Evolutionary conservation across 306 rosid species (phyloP).

Genomic region (Vachellia collinsii): DNA sequence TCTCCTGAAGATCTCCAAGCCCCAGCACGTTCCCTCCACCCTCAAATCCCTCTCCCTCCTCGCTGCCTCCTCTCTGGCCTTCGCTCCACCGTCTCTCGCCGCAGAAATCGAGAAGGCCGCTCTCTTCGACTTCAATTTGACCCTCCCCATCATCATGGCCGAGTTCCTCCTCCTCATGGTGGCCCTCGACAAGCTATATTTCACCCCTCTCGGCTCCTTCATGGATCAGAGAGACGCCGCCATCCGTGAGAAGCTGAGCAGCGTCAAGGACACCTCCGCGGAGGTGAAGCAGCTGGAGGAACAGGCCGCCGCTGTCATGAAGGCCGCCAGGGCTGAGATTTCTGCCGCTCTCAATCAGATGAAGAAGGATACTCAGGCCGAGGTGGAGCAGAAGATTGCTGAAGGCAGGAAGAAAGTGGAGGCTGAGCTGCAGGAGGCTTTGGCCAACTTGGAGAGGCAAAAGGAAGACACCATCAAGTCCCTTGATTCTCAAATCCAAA

Average conservation of each 20-base stretch:
- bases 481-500: conserved; percentile 77
- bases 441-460: conserved; percentile 69
- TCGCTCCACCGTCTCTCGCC: conserved; percentile 72
- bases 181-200: conserved; percentile 81
- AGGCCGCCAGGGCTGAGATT: conserved; percentile 87
- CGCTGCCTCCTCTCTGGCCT: conserved; percentile 54
- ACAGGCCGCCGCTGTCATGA: conserved; percentile 71
- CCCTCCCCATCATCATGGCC: conserved; percentile 74
- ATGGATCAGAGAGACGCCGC: conserved; percentile 84
- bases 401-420: conserved; percentile 88
- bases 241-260: conserved; percentile 75
- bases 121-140: conserved; percentile 87
- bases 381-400: conserved; percentile 77
- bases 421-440: conserved; percentile 80
- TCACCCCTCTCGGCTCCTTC: conserved; percentile 79
- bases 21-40: conserved; percentile 42
- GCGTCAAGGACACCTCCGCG: conserved; percentile 78
- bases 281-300: conserved; percentile 90
- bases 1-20: conserved; percentile 37
- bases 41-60: conserved; percentile 63
- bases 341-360: conserved; percentile 81
- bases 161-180: conserved; percentile 84
- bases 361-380: conserved; percentile 91
- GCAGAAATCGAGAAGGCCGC: conserved; percentile 80
- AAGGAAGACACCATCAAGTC: conserved; percentile 79